A percentile compares a stretch with the other conserved stretches of the same genome.
These are phyloP conservation scores for Alternaria conjuncta DNA, from an alignment of 2,329 filamentous ascomycete genomes.

Conservation along the genomic window DNA sequence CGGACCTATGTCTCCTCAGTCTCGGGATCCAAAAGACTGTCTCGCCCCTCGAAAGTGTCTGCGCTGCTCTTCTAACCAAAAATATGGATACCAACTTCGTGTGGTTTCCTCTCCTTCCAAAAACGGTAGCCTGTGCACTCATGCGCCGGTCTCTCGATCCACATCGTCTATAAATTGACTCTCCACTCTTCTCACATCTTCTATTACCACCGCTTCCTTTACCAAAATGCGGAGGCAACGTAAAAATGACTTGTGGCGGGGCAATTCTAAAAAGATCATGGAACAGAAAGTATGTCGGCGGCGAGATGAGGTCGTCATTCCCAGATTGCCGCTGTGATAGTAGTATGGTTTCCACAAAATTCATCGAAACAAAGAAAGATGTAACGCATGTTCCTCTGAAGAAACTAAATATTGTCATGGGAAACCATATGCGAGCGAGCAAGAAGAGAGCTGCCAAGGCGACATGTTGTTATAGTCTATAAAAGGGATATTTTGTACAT, in stretches of 20 bases:
- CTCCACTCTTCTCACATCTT: background rate
- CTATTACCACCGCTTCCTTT: background rate
- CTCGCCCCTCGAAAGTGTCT: background rate
- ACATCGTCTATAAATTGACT: background rate
- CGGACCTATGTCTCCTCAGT: background rate
- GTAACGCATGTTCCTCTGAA: background rate
- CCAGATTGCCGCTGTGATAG: background rate
- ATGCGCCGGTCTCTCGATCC: background rate
- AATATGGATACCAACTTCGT: fast-evolving
- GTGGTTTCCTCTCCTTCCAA: background rate
- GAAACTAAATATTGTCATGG: background rate
- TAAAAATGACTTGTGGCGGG: background rate
- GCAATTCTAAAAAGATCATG: background rate
- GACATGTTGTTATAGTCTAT: fast-evolving
- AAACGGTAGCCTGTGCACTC: background rate
- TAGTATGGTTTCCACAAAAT: background rate
- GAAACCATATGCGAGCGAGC: background rate
- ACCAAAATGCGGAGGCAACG: background rate
- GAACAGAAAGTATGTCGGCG: background rate
- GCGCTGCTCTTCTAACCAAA: background rate
- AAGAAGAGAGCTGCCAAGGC: background rate
- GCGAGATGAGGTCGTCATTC: background rate
- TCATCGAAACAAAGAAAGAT: background rate
- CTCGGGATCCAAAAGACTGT: background rate
- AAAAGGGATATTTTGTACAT: background rate